phyloP scores from a whole-genome alignment of 805 yeast species.

The Barnettozyma botsteinii region DNA sequence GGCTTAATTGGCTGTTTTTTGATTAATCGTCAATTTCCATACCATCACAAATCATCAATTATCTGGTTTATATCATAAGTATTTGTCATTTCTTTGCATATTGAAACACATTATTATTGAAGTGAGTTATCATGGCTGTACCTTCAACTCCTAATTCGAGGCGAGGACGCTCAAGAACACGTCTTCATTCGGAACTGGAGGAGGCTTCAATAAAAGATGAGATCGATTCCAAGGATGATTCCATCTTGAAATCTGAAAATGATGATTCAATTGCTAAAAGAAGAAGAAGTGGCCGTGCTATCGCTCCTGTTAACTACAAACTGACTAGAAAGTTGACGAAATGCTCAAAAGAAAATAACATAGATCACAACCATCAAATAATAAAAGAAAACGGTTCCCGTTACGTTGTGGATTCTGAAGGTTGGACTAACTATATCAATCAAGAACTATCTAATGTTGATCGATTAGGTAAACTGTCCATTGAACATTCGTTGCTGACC shows the following conservation, averaged over 20 bases:
- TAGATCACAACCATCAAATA: conserved; percentile 3
- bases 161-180: conserved; percentile 5
- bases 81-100: no score
- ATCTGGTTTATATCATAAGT: not conserved
- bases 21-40: no score
- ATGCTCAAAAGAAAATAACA: not conserved
- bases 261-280: not conserved
- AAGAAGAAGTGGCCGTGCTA: conserved; percentile 12
- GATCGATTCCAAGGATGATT: not conserved
- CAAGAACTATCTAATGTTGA: conserved; percentile 19
- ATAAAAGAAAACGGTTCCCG: conserved; percentile 3
- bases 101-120: no score
- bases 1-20: not conserved
- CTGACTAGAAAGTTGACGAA: conserved; percentile 1
- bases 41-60: no score
- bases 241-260: not conserved
- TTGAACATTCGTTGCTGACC: conserved; percentile 42
- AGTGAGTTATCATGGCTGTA: not conserved
- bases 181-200: conserved; percentile 3
- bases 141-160: conserved; percentile 3
- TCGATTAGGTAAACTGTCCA: conserved; percentile 37
- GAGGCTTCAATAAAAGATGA: not conserved
- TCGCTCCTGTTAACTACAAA: conserved; percentile 9
- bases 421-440: not conserved
- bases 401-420: conserved; percentile 6